Evolutionary conservation across 257 asterid species (phyloP).

Genomic region (Nicotiana sylvestris): DNA sequence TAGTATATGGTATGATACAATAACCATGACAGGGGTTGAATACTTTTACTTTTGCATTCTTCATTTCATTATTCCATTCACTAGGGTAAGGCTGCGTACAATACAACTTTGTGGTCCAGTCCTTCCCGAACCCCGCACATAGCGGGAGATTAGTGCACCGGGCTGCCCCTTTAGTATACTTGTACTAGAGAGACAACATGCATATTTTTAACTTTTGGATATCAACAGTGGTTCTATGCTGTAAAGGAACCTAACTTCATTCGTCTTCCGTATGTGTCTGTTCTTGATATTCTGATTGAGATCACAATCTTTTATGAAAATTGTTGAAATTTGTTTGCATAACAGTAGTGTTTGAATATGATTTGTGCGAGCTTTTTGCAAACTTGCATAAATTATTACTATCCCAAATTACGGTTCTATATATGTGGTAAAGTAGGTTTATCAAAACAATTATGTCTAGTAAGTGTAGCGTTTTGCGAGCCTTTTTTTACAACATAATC

Average conservation of each 20-base stretch:
- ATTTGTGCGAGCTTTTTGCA: background rate
- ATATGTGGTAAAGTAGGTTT: background rate
- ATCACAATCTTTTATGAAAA: background rate
- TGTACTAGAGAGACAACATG: background rate
- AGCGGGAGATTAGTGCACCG: no score
- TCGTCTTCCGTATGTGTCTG: background rate
- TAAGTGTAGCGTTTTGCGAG: background rate
- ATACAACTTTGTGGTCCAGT: no score
- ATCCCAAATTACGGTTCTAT: background rate
- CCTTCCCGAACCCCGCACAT: no score
- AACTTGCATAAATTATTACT: background rate
- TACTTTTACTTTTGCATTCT: background rate
- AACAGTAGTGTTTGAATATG: background rate
- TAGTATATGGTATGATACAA: background rate
- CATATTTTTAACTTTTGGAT: background rate
- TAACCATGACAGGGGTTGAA: background rate
- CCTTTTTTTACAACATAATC: background rate
- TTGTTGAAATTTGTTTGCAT: background rate
- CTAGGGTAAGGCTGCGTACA: no score
- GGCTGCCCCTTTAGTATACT: background rate
- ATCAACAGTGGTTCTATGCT: background rate
- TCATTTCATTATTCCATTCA: background rate
- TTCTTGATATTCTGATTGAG: background rate
- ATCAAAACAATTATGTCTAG: background rate
- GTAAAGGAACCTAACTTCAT: background rate